phyloP scores from a whole-genome alignment of 2,329 filamentous ascomycete species.

The Penicillium sp. region DNA sequence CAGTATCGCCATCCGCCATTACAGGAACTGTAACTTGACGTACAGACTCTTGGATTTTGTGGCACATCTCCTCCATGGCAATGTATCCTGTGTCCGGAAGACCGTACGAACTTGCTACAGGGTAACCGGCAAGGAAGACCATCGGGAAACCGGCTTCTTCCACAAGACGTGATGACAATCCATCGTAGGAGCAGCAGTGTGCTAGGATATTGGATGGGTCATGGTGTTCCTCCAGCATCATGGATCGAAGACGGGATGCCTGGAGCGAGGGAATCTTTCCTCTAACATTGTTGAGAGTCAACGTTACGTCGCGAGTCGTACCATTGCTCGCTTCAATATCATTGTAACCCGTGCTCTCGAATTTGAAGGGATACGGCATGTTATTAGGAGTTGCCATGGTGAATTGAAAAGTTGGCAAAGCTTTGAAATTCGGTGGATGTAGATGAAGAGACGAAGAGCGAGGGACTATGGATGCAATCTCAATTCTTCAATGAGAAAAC shows the following conservation, averaged over 20 bases:
- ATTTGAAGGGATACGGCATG: background rate
- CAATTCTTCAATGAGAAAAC: background rate
- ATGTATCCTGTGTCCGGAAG: conserved; percentile 50
- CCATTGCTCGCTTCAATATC: background rate
- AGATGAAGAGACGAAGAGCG: background rate
- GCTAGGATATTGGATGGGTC: conserved; percentile 45
- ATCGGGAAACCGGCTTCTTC: conserved; percentile 47
- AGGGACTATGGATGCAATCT: background rate
- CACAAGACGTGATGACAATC: conserved; percentile 40
- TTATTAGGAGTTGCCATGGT: background rate
- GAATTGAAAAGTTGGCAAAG: background rate
- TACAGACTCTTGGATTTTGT: conserved; percentile 42
- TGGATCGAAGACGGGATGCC: conserved; percentile 25
- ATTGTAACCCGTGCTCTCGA: background rate
- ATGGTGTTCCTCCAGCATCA: conserved; percentile 39
- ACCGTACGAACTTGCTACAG: conserved; percentile 38
- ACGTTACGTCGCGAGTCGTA: background rate
- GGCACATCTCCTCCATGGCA: conserved; percentile 45
- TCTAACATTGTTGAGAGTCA: background rate
- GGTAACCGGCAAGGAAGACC: conserved; percentile 43
- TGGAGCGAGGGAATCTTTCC: background rate
- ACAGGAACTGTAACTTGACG: conserved; percentile 39
- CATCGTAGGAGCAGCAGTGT: conserved; percentile 43
- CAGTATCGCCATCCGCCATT: conserved; percentile 56
- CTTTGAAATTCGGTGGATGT: background rate